Evolutionary conservation across 1,284 basidiomycete species (phyloP), one percentile per base, ranked within the genome.

Genomic region (Marasmius sp.): DNA sequence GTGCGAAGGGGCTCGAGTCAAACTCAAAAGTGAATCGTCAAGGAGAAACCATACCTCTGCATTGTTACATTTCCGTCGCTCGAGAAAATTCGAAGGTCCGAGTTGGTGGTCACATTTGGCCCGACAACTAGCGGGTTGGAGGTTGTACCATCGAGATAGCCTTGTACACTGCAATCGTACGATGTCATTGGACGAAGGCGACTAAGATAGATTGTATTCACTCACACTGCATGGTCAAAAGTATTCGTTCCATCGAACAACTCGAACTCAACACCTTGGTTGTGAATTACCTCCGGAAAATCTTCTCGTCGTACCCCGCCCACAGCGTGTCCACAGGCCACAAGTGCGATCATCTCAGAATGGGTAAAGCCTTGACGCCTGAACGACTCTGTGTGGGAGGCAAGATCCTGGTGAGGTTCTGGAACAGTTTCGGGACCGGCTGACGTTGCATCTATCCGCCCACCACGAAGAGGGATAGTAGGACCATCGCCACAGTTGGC

Each of bases 311-410:
- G 67, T 5, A 76, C 73, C 22, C 74, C 73, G 22, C 74, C 73
- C 22, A 76, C 62, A 1, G 70, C 70, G 66, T 74, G 74, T 39
- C 72, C 72, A 63, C 74, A 76, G 2, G 73, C 72, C 12, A 70
- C 69, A 49, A 75, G 69, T 41, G 65, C 66, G 45, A 75, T 75
- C 74, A 75, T 76, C 50, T 76, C 72, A 36, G 67, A 61, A 39
- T 64, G 58, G 10, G 64, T 70, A 57, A 73, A 74, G 12, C 74
- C 74, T 57, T 68, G 65, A 6, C 66, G 64, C 12, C 64, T 56
- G 63, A 76, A 76, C 47, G 65, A 64, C 8, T 63, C 66, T 7
- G 57, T 70, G 57, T 70, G 70, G 0, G 65, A 67, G 34, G 66
- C 61, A n/a, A 74, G 48, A 51, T 67, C 65, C 54, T 74, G 64